Percentiles rank a stretch among this genome's conserved stretches.
Evolutionary conservation across 2,329 filamentous ascomycete genomes (phyloP).

Genomic region (Juglanconis oblonga): DNA sequence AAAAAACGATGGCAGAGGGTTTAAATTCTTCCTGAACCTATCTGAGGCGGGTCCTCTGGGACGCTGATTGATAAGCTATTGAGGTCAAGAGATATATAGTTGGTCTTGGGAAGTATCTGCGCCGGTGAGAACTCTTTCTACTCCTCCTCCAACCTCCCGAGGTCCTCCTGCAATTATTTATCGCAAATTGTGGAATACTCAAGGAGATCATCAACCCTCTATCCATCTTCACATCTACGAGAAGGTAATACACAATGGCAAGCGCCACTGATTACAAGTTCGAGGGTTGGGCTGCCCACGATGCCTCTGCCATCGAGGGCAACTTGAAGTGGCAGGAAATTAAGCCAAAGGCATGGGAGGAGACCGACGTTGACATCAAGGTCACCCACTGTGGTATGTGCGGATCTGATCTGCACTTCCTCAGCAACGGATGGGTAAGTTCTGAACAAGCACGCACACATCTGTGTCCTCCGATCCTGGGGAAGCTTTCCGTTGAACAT

Average conservation of each 20-base stretch:
- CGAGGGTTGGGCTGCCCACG: constrained; percentile 49
- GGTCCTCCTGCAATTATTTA: neutral
- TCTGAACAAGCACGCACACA: neutral
- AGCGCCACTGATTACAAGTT: constrained; percentile 43
- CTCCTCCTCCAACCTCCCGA: neutral
- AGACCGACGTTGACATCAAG: constrained; percentile 63
- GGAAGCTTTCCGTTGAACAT: no score
- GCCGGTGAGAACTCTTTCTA: neutral
- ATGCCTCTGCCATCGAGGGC: constrained; percentile 39
- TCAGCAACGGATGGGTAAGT: constrained; percentile 51
- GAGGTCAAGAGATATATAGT: neutral
- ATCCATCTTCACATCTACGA: neutral
- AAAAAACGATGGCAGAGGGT: neutral
- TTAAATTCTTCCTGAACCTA: neutral
- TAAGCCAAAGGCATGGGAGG: constrained; percentile 63
- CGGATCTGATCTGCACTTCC: constrained; percentile 58
- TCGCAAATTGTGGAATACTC: neutral
- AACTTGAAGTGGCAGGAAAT: constrained; percentile 56
- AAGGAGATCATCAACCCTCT: neutral
- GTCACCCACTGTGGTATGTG: constrained; percentile 66
- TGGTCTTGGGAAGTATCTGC: neutral
- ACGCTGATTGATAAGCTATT: neutral
- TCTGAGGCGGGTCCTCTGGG: neutral
- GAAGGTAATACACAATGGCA: neutral
- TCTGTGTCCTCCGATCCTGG: no score